Conservation (phyloP, 208 protist species). For the Wallacemonas sp. region DNA sequence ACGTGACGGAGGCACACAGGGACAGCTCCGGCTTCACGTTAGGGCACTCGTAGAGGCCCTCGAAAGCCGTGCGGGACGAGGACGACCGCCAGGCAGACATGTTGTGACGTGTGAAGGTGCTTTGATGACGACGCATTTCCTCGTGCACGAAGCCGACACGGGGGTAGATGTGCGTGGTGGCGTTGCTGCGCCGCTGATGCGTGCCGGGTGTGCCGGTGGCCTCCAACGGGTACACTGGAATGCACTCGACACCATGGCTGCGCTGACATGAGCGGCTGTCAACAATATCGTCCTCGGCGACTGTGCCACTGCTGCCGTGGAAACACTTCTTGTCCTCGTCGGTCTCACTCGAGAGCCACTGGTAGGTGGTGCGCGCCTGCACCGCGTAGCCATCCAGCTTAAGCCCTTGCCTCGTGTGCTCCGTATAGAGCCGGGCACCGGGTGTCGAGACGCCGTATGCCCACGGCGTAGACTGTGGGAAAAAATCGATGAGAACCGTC, state of each 20-base stretch:
- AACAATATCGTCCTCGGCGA: constrained; percentile 26
- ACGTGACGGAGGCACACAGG: constrained; percentile 35
- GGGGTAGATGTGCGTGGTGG: constrained; percentile 29
- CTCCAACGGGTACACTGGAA: constrained; percentile 14
- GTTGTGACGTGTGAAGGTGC: neutral
- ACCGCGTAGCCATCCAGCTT: constrained; percentile 27
- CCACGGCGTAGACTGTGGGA: constrained; percentile 25
- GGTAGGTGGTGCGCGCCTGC: constrained; percentile 1
- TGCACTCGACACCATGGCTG: neutral
- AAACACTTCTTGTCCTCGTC: neutral
- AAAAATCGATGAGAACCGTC: constrained; percentile 32
- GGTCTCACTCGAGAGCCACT: neutral
- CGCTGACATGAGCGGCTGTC: neutral
- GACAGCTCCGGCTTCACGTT: constrained; percentile 31
- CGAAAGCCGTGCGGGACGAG: neutral
- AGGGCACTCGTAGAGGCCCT: constrained; percentile 19
- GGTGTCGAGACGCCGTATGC: constrained; percentile 37
- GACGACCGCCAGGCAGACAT: neutral
- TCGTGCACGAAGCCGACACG: constrained; percentile 17
- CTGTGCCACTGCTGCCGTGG: constrained; percentile 18
- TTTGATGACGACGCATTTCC: constrained; percentile 1
- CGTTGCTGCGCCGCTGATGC: neutral
- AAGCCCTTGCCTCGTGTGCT: constrained; percentile 25
- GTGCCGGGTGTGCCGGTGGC: neutral
- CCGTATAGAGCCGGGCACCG: constrained; percentile 40